Percentiles rank a stretch among this genome's conserved stretches.
phyloP scores from a whole-genome alignment of 2,329 filamentous ascomycete species.

The Epichloe bromicola region DNA sequence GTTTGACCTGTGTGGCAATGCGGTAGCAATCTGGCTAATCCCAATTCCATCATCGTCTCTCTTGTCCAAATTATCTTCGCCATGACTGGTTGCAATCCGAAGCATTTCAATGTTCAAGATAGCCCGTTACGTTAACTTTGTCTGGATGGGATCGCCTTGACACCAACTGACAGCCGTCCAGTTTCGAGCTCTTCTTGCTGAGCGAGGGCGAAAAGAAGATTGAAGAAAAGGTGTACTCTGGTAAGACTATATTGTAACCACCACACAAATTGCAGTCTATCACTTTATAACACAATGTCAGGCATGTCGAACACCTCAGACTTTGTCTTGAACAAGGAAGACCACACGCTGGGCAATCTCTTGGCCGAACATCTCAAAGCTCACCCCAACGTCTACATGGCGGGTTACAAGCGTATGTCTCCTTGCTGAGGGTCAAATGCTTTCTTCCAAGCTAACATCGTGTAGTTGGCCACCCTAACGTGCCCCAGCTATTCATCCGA shows the following conservation, averaged over 20 bases:
- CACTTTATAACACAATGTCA: constrained; percentile 2
- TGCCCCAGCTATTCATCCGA: constrained; percentile 54
- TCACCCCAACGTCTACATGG: constrained; percentile 73
- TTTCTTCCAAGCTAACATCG: constrained; percentile 4
- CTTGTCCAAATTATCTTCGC: constrained; percentile 1
- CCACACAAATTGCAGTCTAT: neutral
- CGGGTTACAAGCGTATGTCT: constrained; percentile 71
- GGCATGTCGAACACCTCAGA: constrained; percentile 90
- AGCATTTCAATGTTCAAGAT: constrained; percentile 26
- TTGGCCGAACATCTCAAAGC: constrained; percentile 75
- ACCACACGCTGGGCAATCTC: constrained; percentile 89
- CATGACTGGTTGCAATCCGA: constrained; percentile 25
- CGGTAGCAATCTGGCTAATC: neutral
- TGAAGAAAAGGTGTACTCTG: constrained; percentile 74
- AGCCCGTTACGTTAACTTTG: constrained; percentile 18
- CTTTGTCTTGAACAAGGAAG: constrained; percentile 92
- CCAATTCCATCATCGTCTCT: neutral
- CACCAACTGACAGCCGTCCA: constrained; percentile 25
- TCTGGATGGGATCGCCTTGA: neutral
- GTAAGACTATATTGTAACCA: constrained; percentile 35
- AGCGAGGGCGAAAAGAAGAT: constrained; percentile 87
- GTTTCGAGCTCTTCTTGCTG: constrained; percentile 89
- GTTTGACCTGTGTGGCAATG: neutral
- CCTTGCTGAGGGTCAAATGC: constrained; percentile 16
- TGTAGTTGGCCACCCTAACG: constrained; percentile 44